phyloP scores from a whole-genome alignment of 805 yeast genomes.

The Hanseniaspora thailandica region DNA sequence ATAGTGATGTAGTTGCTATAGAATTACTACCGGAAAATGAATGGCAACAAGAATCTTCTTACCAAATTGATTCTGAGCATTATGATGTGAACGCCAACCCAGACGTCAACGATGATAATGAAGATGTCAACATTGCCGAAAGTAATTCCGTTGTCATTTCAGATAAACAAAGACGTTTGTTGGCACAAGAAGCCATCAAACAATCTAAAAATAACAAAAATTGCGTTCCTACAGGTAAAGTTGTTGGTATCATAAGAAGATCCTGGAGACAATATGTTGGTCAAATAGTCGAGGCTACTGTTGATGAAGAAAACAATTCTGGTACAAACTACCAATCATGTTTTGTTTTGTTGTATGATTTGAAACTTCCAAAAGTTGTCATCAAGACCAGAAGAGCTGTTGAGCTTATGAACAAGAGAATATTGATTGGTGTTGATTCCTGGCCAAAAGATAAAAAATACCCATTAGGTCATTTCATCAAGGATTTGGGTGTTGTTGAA shows the following conservation, averaged over 20 bases:
- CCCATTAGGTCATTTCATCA: slow-evolving; percentile 91
- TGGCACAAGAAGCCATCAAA: slow-evolving; percentile 64
- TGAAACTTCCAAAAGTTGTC: slow-evolving; percentile 71
- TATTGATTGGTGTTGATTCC: slow-evolving; percentile 81
- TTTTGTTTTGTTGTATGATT: slow-evolving; percentile 80
- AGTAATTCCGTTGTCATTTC: slow-evolving; percentile 31
- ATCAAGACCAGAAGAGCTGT: slow-evolving; percentile 78
- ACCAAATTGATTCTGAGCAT: slow-evolving; percentile 64
- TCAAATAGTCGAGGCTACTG: slow-evolving; percentile 70
- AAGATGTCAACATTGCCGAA: slow-evolving; percentile 36
- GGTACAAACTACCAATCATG: slow-evolving; percentile 59
- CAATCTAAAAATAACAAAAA: slow-evolving; percentile 41
- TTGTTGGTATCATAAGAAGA: slow-evolving; percentile 78
- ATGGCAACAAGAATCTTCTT: slow-evolving; percentile 79
- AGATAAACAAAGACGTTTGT: slow-evolving; percentile 40
- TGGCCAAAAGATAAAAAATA: slow-evolving; percentile 78
- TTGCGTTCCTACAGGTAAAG: slow-evolving; percentile 83
- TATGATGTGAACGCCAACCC: slow-evolving; percentile 50
- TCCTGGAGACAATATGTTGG: slow-evolving; percentile 97
- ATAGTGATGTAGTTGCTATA: slow-evolving; percentile 82
- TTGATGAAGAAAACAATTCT: slow-evolving; percentile 39
- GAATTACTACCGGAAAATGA: slow-evolving; percentile 74
- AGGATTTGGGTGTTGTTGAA: slow-evolving; percentile 81
- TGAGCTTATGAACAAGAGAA: slow-evolving; percentile 75
- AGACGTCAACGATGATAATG: slow-evolving; percentile 37